Evolutionary conservation across 129 eudicot genomes (phyloP), one percentile per base, ranked within the genome.

Genomic region (Pulicaria dysenterica): DNA sequence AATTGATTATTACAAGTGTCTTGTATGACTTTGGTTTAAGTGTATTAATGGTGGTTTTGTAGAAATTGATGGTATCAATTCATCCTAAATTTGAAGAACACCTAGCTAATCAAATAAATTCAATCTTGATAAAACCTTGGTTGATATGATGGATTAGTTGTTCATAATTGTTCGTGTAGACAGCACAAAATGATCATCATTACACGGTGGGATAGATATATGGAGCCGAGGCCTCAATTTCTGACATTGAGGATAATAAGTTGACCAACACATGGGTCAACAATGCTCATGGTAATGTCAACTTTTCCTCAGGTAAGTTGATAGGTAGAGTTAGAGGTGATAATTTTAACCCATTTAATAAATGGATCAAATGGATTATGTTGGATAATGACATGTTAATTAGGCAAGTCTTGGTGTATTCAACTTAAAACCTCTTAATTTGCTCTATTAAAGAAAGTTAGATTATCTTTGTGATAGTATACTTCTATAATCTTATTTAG

Each of bases 291-390:
- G 37, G 46, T 46, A 60, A 38, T n/a, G 66, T 60, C 47, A 36
- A 59, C 19, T 3, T 61, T 39, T 40, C 40, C 5, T 39, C n/a
- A 37, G 47, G 67, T 61, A 39, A 61, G 67, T 7, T n/a, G 48
- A 39, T 12, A 5, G 13, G 67, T 61, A 61, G 46, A 38, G 67
- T n/a, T 61, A 61, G 46, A 61, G 47, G 67, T 60, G 46, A 19
- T n/a, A 39, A 8, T 61, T 38, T 39, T 61, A 46, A 39, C 47
- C 10, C 47, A 10, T 60, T 60, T 13, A 31, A 4, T n/a, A 14
- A 50, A 50, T 5, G 9, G 15, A 24, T 13, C 10, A n/a, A 2
- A 34, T 58, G 64, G 19, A 19, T 13, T 6, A 19, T 13, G 45
- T 13, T 59, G 37, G 45, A 38, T 37, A 1, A 10, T 59, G 38